These are phyloP conservation scores for Fusarium chlamydosporum DNA, from an alignment of 2,329 filamentous ascomycete species.

Conservation along the genomic window DNA sequence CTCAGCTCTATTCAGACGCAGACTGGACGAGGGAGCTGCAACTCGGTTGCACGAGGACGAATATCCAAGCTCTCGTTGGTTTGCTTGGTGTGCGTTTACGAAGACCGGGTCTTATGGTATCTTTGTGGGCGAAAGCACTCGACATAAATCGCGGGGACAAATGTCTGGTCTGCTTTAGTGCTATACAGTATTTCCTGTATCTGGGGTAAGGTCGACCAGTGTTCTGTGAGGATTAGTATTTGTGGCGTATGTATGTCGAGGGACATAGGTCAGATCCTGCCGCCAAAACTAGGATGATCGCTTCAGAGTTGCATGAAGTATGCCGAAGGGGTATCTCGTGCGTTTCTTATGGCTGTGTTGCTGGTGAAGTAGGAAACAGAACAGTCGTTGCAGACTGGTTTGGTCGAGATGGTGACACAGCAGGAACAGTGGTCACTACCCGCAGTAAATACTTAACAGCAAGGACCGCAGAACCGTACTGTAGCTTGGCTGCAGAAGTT, in stretches of 20 bases:
- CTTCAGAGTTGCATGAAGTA: conserved; percentile 44
- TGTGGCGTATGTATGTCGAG: conserved; percentile 41
- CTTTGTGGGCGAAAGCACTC: conserved; percentile 30
- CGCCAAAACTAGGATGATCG: conserved; percentile 37
- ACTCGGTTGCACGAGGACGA: conserved; percentile 45
- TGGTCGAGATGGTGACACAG: conserved; percentile 45
- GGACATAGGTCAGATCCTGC: conserved; percentile 42
- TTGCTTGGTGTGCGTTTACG: conserved; percentile 43
- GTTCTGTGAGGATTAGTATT: conserved; percentile 28
- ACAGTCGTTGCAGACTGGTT: conserved; percentile 34
- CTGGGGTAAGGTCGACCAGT: conserved; percentile 29
- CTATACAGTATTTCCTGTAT: conserved; percentile 28
- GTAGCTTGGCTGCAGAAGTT: conserved; percentile 32
- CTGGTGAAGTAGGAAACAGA: conserved; percentile 33
- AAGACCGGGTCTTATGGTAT: conserved; percentile 37
- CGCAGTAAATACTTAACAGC: conserved; percentile 25
- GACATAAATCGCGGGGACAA: conserved; percentile 7
- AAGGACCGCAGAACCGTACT: conserved; percentile 21
- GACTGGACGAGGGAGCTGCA: conserved; percentile 39
- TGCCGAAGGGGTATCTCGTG: conserved; percentile 45
- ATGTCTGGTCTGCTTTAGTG: conserved; percentile 35
- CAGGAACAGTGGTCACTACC: conserved; percentile 37
- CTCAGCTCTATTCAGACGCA: conserved; percentile 42
- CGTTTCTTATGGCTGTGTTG: conserved; percentile 41
- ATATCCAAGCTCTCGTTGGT: conserved; percentile 39